Evolutionary conservation across 1,284 basidiomycete genomes (phyloP).

Genomic region (Calocybe gambosa): DNA sequence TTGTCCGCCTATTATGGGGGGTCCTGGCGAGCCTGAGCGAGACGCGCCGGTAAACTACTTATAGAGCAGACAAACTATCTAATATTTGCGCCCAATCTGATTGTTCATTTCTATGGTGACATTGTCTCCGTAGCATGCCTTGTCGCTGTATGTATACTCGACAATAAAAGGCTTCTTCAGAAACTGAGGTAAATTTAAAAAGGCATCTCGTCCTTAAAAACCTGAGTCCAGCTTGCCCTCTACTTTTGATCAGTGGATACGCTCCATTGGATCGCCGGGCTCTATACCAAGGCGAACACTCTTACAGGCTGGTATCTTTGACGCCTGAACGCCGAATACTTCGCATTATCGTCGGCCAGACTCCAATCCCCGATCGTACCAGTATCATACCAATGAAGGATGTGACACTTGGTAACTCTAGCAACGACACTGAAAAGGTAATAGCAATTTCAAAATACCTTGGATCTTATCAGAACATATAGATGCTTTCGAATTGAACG

Average conservation of each 20-base stretch:
- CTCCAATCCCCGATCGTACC: conserved; percentile 18
- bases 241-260: conserved; percentile 28
- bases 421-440: conserved; percentile 5
- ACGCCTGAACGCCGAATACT: conserved; percentile 27
- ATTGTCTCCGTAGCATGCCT: conserved; percentile 25
- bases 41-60: too few species aligned
- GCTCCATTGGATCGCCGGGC: too few species aligned
- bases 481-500: too few species aligned
- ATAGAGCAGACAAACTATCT: conserved; percentile 28
- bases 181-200: background rate
- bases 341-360: conserved; percentile 15
- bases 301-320: too few species aligned
- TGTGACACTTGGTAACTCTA: conserved; percentile 2
- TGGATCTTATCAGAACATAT: too few species aligned
- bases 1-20: conserved; percentile 9
- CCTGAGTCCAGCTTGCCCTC: conserved; percentile 27
- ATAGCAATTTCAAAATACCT: too few species aligned
- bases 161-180: background rate
- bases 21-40: too few species aligned
- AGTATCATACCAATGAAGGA: conserved; percentile 11
- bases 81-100: too few species aligned
- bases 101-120: too few species aligned
- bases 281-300: too few species aligned
- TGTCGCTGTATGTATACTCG: conserved; percentile 19
- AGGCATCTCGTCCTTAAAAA: conserved; percentile 23